phyloP scores from a whole-genome alignment of 768 basidiomycete species.

The Panellus pusillus region DNA sequence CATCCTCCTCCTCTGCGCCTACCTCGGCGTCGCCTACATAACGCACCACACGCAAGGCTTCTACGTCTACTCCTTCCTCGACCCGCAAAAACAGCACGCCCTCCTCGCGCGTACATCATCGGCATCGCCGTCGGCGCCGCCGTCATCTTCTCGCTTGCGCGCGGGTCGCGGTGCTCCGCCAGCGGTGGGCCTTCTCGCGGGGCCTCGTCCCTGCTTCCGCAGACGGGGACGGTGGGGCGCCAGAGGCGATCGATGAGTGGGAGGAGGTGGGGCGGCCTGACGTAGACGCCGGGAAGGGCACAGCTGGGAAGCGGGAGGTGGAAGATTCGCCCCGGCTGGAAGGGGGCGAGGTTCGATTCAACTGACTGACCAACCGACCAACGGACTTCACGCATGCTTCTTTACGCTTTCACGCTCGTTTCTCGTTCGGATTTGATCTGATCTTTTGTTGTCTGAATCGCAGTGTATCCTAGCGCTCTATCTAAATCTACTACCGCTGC shows the following conservation, averaged over 20 bases:
- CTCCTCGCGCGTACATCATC: slow-evolving; percentile 62
- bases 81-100: slow-evolving; percentile 45
- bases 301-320: no score
- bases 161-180: slow-evolving; percentile 40
- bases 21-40: slow-evolving; percentile 70
- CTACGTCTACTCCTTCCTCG: slow-evolving; percentile 70
- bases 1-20: slow-evolving; percentile 51
- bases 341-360: no score
- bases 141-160: slow-evolving; percentile 52
- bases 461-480: no score
- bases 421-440: no score
- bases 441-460: no score
- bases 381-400: no score
- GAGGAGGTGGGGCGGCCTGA: slow-evolving; percentile 36
- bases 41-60: slow-evolving; percentile 59
- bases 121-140: slow-evolving; percentile 55
- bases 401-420: no score
- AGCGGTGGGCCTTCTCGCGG: slow-evolving; percentile 25
- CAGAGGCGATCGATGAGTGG: slow-evolving; percentile 45
- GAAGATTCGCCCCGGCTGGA: no score
- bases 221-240: slow-evolving; percentile 9
- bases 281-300: no score
- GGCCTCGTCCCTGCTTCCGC: neutral
- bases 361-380: no score
- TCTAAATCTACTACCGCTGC: no score